Evolutionary conservation across 179 eudicot genomes (phyloP).

Genomic region (Corrigiola litoralis): DNA sequence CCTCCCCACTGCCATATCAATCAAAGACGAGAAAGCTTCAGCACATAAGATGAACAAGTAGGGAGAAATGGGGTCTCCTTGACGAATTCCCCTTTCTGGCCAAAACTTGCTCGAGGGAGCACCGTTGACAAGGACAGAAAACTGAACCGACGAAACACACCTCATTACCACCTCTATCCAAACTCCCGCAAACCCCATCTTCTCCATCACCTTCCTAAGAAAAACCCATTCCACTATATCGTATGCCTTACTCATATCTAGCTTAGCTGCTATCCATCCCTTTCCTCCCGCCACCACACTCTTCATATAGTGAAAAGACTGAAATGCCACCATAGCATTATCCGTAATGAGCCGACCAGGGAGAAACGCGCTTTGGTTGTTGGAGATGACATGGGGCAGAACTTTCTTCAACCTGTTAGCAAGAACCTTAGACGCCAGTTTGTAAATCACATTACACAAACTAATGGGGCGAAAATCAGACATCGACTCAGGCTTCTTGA

Average conservation of each 20-base stretch:
- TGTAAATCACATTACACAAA: background rate
- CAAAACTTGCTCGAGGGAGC: background rate
- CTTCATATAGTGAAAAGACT: no score
- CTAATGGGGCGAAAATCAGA: background rate
- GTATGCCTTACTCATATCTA: no score
- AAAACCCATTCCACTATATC: no score
- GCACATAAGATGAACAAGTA: background rate
- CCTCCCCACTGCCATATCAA: background rate
- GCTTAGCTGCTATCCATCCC: no score
- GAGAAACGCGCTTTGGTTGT: background rate
- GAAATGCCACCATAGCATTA: no score
- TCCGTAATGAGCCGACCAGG: no score
- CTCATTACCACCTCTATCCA: background rate
- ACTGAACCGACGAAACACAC: background rate
- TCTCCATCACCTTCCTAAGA: no score
- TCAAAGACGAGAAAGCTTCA: background rate
- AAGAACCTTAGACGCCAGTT: background rate
- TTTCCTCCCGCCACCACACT: no score
- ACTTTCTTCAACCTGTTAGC: background rate
- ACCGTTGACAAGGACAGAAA: background rate
- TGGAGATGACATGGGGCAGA: background rate
- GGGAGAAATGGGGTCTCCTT: background rate
- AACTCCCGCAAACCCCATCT: background rate
- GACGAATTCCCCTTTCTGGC: background rate
- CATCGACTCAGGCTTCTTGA: background rate